These are phyloP conservation scores for Galerina sulciceps DNA, from an alignment of 768 basidiomycete genomes.

Conservation along the genomic window DNA sequence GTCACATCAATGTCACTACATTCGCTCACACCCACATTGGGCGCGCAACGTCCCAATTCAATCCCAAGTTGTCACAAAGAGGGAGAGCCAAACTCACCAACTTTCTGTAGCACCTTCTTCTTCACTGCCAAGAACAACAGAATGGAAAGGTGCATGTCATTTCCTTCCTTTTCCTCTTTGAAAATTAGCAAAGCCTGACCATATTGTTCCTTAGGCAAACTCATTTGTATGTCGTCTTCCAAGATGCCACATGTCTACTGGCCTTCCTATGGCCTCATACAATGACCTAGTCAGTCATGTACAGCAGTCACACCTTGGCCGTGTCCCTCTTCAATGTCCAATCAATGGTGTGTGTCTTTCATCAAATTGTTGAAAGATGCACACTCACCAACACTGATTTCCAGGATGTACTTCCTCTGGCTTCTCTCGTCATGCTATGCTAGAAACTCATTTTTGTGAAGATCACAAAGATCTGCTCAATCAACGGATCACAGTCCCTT, in stretches of 20 bases:
- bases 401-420: constrained; percentile 6
- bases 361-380: background rate
- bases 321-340: constrained; percentile 28
- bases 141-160: constrained; percentile 3
- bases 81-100: background rate
- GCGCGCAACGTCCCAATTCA: too few relatives aligned
- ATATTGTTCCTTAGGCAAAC: background rate
- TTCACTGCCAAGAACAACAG: constrained; percentile 15
- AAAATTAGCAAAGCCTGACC: background rate
- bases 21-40: too few relatives aligned
- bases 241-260: constrained; percentile 23
- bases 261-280: constrained; percentile 10
- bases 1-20: too few relatives aligned
- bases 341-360: constrained; percentile 22
- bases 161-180: background rate
- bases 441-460: constrained; percentile 19
- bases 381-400: background rate
- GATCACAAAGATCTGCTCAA: constrained; percentile 16
- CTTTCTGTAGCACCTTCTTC: constrained; percentile 16
- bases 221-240: constrained; percentile 22
- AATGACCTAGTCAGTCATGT: constrained; percentile 26
- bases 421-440: constrained; percentile 6
- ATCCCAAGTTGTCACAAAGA: too few relatives aligned
- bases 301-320: constrained; percentile 28
- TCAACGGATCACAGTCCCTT: constrained; percentile 9